Conservation (phyloP, 352 stramenopile genomes). For the Peronosclerospora sorghi region DNA sequence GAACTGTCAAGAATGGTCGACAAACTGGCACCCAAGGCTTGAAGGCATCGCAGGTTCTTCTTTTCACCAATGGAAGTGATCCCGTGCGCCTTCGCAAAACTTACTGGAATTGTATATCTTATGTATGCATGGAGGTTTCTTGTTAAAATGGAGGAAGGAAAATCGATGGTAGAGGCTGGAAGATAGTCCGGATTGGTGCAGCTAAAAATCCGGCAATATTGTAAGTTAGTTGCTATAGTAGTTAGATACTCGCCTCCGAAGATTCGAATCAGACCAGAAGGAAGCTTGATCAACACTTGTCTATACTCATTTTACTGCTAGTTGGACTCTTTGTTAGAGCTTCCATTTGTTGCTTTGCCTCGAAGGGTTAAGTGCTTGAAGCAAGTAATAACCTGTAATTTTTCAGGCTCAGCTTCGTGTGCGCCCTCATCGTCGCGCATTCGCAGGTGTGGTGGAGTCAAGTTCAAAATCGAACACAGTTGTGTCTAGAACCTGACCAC, state of each 20-base stretch:
- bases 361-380: no score
- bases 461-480: no score
- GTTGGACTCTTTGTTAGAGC: neutral
- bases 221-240: conserved; percentile 38
- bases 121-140: conserved; percentile 23
- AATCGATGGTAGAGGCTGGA: conserved; percentile 3
- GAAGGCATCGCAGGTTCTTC: conserved; percentile 4
- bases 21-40: conserved; percentile 11
- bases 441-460: no score
- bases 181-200: conserved; percentile 12
- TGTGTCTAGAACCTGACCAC: no score
- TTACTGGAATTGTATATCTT: conserved; percentile 28
- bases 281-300: conserved; percentile 8
- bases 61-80: conserved; percentile 28
- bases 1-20: no score
- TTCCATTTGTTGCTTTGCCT: conserved; percentile 28
- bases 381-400: no score
- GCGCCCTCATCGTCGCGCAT: conserved; percentile 33
- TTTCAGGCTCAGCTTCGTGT: conserved; percentile 23
- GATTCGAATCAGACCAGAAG: conserved; percentile 1
- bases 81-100: conserved; percentile 4
- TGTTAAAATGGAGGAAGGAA: no score
- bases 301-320: conserved; percentile 19
- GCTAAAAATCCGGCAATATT: conserved; percentile 21
- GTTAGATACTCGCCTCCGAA: conserved; percentile 14